Evolutionary conservation across 495 filamentous ascomycete genomes (phyloP), one percentile per base, ranked within the genome.

Genomic region (Aspergillus bertholletiae): DNA sequence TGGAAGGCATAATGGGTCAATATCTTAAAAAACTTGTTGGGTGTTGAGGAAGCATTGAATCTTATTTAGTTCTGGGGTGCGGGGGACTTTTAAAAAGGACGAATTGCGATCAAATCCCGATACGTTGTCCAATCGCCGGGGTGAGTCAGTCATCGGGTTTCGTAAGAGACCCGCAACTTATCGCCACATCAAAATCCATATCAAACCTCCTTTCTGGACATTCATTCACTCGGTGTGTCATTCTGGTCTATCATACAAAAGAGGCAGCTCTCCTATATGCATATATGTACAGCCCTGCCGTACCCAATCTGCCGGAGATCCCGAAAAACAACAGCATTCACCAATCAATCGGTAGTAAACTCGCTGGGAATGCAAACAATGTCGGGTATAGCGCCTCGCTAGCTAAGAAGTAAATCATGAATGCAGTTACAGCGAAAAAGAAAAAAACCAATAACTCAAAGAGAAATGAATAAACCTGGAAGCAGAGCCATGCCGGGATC

Each of bases 381-480:
- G 63, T 67, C 59, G 68, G 69, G 70, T 73, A 73, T 72, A 69
- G 64, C 63, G 68, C 67, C 68, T 70, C 59, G 69, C 70, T 64
- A 53, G 66, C 60, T 54, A 30, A 32, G 40, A 34, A 35, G 26
- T 45, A 60, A 26, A n/a, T 47, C 49, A 40, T n/a, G n/a, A 59
- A 44, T 45, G 17, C 26, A 41, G 15, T 20, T 40, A 13, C 7
- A 11, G 5, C 3, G 6, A 50, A 12, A 45, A 50, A 55, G 58
- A 15, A 53, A 50, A 55, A 32, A n/a, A 46, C 48, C 15, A 18
- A 28, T 18, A 44, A 43, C 49, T 17, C 8, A 51, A 46, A 11
- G 27, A 50, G 46, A 46, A 54, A 26, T 24, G 52, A 50, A 44
- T 24, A 20, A 54, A 27, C 20, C 50, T 53, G 51, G 44, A 44